Conservation (phyloP, 2,329 filamentous ascomycete species). For the Thelonectria blattea region DNA sequence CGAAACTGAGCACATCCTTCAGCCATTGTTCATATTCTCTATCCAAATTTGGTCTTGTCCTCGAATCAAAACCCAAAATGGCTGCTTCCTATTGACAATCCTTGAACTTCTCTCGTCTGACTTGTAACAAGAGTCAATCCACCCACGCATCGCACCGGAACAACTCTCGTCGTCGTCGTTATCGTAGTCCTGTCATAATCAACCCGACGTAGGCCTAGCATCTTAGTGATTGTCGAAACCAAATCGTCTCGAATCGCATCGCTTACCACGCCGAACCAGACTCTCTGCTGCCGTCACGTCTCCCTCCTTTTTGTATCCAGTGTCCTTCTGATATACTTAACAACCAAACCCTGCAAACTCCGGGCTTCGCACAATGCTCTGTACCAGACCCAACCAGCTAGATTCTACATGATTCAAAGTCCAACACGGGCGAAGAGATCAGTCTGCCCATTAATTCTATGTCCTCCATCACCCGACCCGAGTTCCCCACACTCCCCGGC, state of each 20-base stretch:
- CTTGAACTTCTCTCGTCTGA: neutral
- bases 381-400: constrained; percentile 31
- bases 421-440: constrained; percentile 24
- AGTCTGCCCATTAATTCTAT: constrained; percentile 23
- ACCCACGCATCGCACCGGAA: neutral
- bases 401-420: constrained; percentile 35
- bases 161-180: constrained; percentile 5
- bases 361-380: constrained; percentile 38
- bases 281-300: constrained; percentile 18
- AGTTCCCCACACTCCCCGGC: constrained; percentile 82
- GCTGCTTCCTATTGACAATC: neutral
- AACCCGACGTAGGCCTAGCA: constrained; percentile 6
- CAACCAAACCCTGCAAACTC: constrained; percentile 35
- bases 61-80: neutral
- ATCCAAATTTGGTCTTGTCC: neutral
- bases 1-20: neutral
- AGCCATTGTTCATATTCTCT: neutral
- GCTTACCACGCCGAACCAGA: constrained; percentile 19
- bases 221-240: constrained; percentile 16
- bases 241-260: constrained; percentile 26
- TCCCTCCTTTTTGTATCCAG: constrained; percentile 29
- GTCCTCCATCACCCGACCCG: constrained; percentile 49
- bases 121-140: neutral
- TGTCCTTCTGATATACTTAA: constrained; percentile 29
- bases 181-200: constrained; percentile 8